Conservation (phyloP, 106 monocot species). For the Acorus gramineus region DNA sequence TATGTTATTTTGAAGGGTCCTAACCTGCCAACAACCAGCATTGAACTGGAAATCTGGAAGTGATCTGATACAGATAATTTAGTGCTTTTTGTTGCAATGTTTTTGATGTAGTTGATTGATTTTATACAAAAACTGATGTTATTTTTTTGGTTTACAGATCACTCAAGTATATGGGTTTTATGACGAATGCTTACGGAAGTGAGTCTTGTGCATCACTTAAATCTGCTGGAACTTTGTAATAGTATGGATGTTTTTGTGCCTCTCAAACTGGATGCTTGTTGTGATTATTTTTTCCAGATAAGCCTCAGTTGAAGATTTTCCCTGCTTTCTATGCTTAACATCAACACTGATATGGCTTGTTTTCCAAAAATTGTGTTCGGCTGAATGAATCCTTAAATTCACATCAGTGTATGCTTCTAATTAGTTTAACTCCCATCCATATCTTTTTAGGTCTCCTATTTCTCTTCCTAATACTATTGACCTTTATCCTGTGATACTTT, state of each 20-base stretch:
- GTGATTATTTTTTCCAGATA: too few species aligned
- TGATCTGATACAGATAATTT: background rate
- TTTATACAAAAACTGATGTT: constrained; percentile 2
- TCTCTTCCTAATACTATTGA: background rate
- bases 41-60: too few species aligned
- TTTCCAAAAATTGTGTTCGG: too few species aligned
- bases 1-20: too few species aligned
- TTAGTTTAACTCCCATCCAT: background rate
- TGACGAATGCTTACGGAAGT: constrained; percentile 99
- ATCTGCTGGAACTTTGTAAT: background rate
- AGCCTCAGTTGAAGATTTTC: too few species aligned
- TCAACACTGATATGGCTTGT: too few species aligned
- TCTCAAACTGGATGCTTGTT: background rate
- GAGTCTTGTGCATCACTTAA: constrained; percentile 22
- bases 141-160: constrained; percentile 54
- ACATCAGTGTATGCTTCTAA: too few species aligned
- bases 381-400: too few species aligned
- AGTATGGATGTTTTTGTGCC: background rate
- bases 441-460: background rate
- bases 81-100: background rate
- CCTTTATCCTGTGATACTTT: too few species aligned
- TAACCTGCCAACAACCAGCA: too few species aligned
- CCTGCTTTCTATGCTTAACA: too few species aligned
- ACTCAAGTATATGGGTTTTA: constrained; percentile 99
- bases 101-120: background rate